These are phyloP conservation scores for Nannochloris sp. DNA, from an alignment of 139 green algal genomes.

Conservation along the genomic window DNA sequence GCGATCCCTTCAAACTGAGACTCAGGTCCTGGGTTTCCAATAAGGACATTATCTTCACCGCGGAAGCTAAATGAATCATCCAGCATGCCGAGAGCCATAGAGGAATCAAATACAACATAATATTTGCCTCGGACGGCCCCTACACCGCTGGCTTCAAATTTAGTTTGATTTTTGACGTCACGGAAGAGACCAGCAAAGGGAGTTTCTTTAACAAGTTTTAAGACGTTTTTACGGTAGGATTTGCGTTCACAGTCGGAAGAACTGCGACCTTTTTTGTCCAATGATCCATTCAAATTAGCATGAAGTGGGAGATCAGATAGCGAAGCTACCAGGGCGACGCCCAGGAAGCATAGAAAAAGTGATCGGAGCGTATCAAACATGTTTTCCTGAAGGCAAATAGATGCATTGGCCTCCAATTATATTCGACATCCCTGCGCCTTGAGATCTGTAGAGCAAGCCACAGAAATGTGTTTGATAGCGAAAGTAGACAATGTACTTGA, in stretches of 20 bases:
- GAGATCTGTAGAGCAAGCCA: too few relatives aligned
- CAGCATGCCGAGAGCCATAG: constrained; percentile 1
- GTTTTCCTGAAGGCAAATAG: too few relatives aligned
- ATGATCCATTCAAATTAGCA: too few relatives aligned
- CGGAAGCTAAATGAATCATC: constrained; percentile 9
- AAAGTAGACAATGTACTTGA: too few relatives aligned
- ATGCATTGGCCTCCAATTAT: too few relatives aligned
- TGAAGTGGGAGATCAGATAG: too few relatives aligned
- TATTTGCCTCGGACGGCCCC: not conserved
- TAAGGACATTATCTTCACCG: constrained; percentile 5
- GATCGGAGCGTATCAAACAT: too few relatives aligned
- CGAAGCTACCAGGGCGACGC: too few relatives aligned
- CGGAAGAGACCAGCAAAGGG: constrained; percentile 11
- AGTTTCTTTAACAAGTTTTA: constrained; percentile 13
- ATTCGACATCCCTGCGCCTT: too few relatives aligned
- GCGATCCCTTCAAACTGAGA: constrained; percentile 25
- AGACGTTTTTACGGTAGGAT: not conserved
- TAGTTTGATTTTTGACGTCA: constrained; percentile 1
- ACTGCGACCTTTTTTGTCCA: too few relatives aligned
- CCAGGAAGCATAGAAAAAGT: too few relatives aligned
- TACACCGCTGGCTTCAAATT: constrained; percentile 13
- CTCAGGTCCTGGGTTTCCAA: constrained; percentile 1
- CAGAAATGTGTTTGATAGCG: too few relatives aligned
- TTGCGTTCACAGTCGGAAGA: not conserved
- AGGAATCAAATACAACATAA: constrained; percentile 21